A percentile compares a stretch with the other conserved stretches of the same genome.
Evolutionary conservation across 148 eudicot species (phyloP).

Genomic region (Camellia japonica): DNA sequence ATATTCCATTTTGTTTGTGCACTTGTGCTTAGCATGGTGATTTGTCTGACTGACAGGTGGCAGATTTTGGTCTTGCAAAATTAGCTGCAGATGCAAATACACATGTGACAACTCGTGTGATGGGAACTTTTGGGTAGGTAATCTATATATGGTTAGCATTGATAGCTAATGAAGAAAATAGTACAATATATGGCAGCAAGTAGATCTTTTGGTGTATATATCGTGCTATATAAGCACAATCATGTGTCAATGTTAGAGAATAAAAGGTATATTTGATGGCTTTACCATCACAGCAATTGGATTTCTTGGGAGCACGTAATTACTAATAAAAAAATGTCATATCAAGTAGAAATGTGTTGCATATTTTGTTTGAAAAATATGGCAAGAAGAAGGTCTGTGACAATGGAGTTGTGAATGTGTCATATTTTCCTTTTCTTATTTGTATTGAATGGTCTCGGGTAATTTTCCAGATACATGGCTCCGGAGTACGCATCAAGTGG

Average conservation of each 20-base stretch:
- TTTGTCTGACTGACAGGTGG: constrained; percentile 35
- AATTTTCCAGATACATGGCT: constrained; percentile 77
- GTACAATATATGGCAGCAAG: background rate
- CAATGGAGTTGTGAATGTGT: background rate
- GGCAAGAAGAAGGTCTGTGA: background rate
- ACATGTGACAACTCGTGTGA: constrained; percentile 72
- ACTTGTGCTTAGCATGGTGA: constrained; percentile 4
- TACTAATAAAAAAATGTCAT: background rate
- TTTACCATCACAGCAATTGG: background rate
- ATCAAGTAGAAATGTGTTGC: background rate
- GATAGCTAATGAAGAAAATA: background rate
- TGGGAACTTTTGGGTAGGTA: constrained; percentile 81
- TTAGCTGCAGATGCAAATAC: constrained; percentile 58
- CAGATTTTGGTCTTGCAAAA: constrained; percentile 85
- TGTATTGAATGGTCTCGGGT: constrained; percentile 11
- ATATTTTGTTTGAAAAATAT: background rate
- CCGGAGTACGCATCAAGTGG: constrained; percentile 98
- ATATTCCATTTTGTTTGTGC: background rate
- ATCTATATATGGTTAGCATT: background rate
- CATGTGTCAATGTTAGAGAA: background rate
- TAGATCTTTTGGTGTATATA: background rate
- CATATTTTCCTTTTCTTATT: background rate
- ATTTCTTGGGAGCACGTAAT: background rate
- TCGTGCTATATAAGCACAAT: background rate
- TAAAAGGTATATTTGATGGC: background rate